A percentile compares a stretch with the other conserved stretches of the same genome.
Evolutionary conservation across 1,284 basidiomycete genomes (phyloP).

Genomic region (Ustilago trichophora): DNA sequence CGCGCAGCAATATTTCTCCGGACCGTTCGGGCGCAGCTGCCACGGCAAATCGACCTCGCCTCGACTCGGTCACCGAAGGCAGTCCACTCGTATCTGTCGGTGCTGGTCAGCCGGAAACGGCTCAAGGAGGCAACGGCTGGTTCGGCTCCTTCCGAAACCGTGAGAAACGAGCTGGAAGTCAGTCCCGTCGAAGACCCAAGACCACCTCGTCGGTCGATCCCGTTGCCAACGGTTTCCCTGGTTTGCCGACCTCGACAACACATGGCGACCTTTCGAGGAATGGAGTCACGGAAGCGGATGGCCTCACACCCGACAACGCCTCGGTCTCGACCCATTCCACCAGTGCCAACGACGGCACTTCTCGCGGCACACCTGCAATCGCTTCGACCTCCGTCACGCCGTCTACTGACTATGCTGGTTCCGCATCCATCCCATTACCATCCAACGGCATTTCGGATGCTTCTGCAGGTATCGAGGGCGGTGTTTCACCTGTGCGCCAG

Average conservation of each 20-base stretch:
- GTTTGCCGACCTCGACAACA: constrained; percentile 9
- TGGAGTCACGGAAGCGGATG: constrained; percentile 4
- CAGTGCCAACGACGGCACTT: constrained; percentile 17
- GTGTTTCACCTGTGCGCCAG: constrained; percentile 9
- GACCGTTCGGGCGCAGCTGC: constrained; percentile 24
- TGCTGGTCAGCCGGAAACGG: constrained; percentile 10
- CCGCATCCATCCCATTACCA: constrained; percentile 3
- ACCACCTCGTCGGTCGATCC: constrained; percentile 27
- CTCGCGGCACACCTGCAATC: constrained; percentile 13
- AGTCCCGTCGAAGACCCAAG: constrained; percentile 38
- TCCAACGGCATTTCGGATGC: no score
- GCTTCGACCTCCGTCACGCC: constrained; percentile 19
- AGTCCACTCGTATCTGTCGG: constrained; percentile 11
- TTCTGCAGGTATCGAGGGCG: constrained; percentile 1
- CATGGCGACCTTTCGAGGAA: constrained; percentile 10
- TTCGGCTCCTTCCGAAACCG: constrained; percentile 48
- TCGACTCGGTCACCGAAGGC: constrained; percentile 34
- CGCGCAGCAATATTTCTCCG: constrained; percentile 21
- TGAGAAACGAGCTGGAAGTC: constrained; percentile 37
- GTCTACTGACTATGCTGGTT: constrained; percentile 16
- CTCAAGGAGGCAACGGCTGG: constrained; percentile 35
- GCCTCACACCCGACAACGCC: constrained; percentile 20
- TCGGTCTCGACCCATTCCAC: constrained; percentile 40
- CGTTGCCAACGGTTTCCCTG: neutral
- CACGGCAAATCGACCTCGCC: constrained; percentile 20